Base-by-base conservation (phyloP, 352 stramenopile genomes). In the Globisporangium barbulae region DNA sequence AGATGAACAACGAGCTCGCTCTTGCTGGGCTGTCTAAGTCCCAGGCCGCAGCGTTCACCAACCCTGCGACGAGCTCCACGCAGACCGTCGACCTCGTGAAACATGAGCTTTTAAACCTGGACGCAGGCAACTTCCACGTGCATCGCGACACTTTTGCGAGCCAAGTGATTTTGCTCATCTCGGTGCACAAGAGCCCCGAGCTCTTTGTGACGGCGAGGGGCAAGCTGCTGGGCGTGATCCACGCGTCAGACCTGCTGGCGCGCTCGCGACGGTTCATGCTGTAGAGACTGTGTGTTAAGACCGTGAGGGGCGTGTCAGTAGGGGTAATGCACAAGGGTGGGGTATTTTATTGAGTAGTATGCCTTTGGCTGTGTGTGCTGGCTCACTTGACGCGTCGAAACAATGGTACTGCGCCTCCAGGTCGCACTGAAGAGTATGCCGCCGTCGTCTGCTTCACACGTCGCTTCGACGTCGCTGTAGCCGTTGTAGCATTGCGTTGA, bases 121-220 rank as follows among this genome's bases (percentile, higher is more conserved):
- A 93, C 64, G 65, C 79, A 1, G 78, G 77, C 42, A 84, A 83
- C 61, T 89, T 89, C 56, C 81, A 88, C 56, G 84, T 90, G 39
- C 79, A 88, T 63, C 78, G 73, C 35, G 78, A 89, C 30, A 86
- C 81, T 21, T 87, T 73, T 48, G 82, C 81, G 52, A 90, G 79
- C 37, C 83, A 91, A 49, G 79, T 90, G 35, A 83, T 93, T 15
- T 60, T 93, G n/a, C 74, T 91, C 45, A 86, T 93, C 50, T 89
- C 84, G 44, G 79, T 91, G 41, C 81, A 93, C 71, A 93, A 93
- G 59, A 79, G 72, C 19, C 81, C 82, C 3, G 73, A 90, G 65
- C 64, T 93, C 0, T 91, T 90, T 35, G 83, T 93, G 45, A 93
- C 84, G 0, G 70, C 81, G n/a, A 74, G 79, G 22, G 84, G 84